These are phyloP conservation scores for Phaeosphaeriaceae sp. DNA, from an alignment of 2,329 filamentous ascomycete genomes.

Conservation along the genomic window DNA sequence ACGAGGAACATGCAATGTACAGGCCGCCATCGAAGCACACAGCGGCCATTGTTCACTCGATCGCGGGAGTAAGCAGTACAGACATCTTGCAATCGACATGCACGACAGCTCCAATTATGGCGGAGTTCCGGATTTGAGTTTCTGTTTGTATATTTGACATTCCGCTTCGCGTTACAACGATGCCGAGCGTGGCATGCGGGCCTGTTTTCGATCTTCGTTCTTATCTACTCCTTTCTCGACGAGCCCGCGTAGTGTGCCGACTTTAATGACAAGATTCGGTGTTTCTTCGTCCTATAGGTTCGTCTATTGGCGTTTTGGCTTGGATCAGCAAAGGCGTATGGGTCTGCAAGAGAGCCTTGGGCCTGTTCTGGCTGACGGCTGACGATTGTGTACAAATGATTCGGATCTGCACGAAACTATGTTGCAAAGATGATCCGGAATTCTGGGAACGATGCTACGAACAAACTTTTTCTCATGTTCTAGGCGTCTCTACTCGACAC, in stretches of 20 bases:
- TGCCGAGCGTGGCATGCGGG: not conserved
- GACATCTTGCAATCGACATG: not conserved
- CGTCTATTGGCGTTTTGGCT: not conserved
- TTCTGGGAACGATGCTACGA: not conserved
- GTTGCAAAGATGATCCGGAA: not conserved
- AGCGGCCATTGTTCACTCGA: not conserved
- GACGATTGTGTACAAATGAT: not conserved
- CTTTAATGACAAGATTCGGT: not conserved
- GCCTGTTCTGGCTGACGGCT: not conserved
- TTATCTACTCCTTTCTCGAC: not conserved
- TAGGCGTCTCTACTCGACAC: not conserved
- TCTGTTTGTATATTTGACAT: not conserved
- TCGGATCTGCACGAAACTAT: not conserved
- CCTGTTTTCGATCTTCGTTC: not conserved
- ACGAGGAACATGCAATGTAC: not conserved
- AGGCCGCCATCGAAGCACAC: not conserved
- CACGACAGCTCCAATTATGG: not conserved
- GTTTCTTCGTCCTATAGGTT: not conserved
- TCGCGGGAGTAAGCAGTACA: not conserved
- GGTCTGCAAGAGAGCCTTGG: not conserved
- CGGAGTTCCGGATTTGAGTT: not conserved
- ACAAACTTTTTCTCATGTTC: not conserved
- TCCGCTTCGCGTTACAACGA: not conserved
- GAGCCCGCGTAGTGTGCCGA: not conserved
- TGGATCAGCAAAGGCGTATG: not conserved